A percentile compares a stretch with the other conserved stretches of the same genome.
These are phyloP conservation scores for Tarenaya hassleriana DNA, from an alignment of 345 rosid genomes.

Conservation along the genomic window DNA sequence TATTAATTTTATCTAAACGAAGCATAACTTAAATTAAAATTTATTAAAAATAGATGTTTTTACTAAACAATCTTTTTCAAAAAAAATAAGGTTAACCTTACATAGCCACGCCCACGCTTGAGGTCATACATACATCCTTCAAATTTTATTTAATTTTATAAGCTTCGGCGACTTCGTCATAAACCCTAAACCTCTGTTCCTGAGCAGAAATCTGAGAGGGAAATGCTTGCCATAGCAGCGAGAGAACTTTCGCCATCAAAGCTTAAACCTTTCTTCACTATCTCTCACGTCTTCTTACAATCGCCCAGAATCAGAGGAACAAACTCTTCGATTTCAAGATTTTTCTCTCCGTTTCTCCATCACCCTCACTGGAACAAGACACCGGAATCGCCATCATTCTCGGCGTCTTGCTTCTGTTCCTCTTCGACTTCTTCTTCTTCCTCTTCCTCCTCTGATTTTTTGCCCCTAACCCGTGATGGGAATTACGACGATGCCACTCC, in stretches of 20 bases:
- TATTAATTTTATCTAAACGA: no score
- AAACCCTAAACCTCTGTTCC: conserved; percentile 5
- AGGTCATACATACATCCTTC: no score
- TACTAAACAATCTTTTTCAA: no score
- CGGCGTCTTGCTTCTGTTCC: no score
- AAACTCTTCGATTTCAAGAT: conserved; percentile 10
- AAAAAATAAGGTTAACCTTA: no score
- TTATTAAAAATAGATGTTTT: no score
- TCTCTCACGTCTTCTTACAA: conserved; percentile 27
- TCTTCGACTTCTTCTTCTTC: conserved; percentile 31
- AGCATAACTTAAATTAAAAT: no score
- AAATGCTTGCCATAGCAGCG: conserved; percentile 38
- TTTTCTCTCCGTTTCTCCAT: conserved; percentile 14
- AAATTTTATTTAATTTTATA: no score
- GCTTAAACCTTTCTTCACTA: conserved; percentile 35
- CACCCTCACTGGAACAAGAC: conserved; percentile 3
- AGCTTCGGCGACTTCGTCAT: no score
- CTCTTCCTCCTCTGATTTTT: conserved; percentile 14
- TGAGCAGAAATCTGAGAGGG: background rate
- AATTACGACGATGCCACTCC: conserved; percentile 62
- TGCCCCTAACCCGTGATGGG: conserved; percentile 62
- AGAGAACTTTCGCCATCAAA: conserved; percentile 45
- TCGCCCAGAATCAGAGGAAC: background rate
- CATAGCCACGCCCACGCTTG: no score
- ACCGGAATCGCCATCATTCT: conserved; percentile 16